Conservation (phyloP, 495 filamentous ascomycete genomes). For the Echria macrotheca region DNA sequence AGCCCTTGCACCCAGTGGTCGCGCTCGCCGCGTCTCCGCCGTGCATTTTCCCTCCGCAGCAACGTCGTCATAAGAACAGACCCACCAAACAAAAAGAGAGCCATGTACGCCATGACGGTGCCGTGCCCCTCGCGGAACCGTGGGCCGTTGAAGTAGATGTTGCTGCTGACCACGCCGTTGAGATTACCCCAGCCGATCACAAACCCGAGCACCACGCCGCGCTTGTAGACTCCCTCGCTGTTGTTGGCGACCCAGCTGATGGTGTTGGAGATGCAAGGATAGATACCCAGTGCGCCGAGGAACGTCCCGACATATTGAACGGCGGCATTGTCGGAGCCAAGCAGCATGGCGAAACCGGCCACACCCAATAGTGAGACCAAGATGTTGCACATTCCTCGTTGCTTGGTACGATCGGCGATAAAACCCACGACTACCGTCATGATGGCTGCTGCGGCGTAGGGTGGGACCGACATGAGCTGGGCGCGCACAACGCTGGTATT, state of each 20-base stretch:
- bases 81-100: constrained; percentile 45
- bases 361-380: constrained; percentile 63
- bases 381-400: constrained; percentile 82
- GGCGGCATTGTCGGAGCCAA: constrained; percentile 52
- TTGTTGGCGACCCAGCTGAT: constrained; percentile 90
- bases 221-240: constrained; percentile 85
- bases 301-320: constrained; percentile 81
- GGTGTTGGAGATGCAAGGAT: constrained; percentile 87
- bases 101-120: constrained; percentile 45
- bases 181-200: constrained; percentile 93
- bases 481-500: constrained; percentile 51
- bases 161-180: constrained; percentile 77
- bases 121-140: constrained; percentile 44
- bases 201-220: constrained; percentile 78
- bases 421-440: constrained; percentile 73
- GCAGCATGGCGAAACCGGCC: constrained; percentile 72
- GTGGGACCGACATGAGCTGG: constrained; percentile 82
- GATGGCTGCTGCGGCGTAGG: constrained; percentile 76
- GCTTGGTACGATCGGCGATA: constrained; percentile 69
- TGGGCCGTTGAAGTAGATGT: constrained; percentile 52
- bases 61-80: constrained; percentile 58
- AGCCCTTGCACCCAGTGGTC: constrained; percentile 63
- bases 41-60: constrained; percentile 60
- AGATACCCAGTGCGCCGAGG: constrained; percentile 83
- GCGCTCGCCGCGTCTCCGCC: constrained; percentile 56